Evolutionary conservation across 805 yeast genomes (phyloP).

Genomic region (Saturnispora zaruensis): DNA sequence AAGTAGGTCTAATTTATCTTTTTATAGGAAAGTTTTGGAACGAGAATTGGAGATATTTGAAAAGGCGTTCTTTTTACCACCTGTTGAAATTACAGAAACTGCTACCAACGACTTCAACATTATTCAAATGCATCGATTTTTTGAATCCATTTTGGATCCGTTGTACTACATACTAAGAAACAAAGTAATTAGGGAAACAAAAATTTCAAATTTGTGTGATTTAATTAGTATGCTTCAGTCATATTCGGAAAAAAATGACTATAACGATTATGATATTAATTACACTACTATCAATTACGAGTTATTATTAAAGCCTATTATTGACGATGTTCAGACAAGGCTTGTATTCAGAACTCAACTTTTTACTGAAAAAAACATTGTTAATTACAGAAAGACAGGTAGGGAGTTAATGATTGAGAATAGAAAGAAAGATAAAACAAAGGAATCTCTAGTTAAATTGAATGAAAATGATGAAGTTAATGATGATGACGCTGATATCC

Average conservation of each 20-base stretch:
- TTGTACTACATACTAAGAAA: slow-evolving; percentile 64
- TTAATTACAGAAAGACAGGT: slow-evolving; percentile 54
- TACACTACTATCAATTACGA: slow-evolving; percentile 38
- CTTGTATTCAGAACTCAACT: slow-evolving; percentile 72
- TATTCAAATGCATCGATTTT: slow-evolving; percentile 43
- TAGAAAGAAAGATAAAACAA: slow-evolving; percentile 17
- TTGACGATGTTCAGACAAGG: slow-evolving; percentile 72
- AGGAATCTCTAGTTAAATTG: neutral
- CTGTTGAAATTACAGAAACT: slow-evolving; percentile 11
- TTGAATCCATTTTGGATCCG: slow-evolving; percentile 59
- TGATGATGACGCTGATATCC: slow-evolving; percentile 4
- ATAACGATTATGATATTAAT: slow-evolving; percentile 17
- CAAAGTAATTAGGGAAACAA: slow-evolving; percentile 59
- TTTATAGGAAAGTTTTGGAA: slow-evolving; percentile 48
- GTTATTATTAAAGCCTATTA: slow-evolving; percentile 57
- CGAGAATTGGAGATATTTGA: slow-evolving; percentile 56
- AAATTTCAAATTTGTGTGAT: slow-evolving; percentile 64
- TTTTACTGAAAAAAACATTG: slow-evolving; percentile 60
- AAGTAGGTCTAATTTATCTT: slow-evolving; percentile 54
- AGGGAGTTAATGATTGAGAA: slow-evolving; percentile 60
- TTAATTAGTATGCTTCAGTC: slow-evolving; percentile 60
- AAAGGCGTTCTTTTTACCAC: slow-evolving; percentile 37
- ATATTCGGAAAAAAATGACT: slow-evolving; percentile 51
- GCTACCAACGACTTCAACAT: slow-evolving; percentile 26
- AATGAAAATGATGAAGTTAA: neutral